A percentile compares a stretch with the other conserved stretches of the same genome.
These are phyloP conservation scores for Tranzscheliella williamsii DNA, from an alignment of 1,284 basidiomycete species.

Conservation along the genomic window DNA sequence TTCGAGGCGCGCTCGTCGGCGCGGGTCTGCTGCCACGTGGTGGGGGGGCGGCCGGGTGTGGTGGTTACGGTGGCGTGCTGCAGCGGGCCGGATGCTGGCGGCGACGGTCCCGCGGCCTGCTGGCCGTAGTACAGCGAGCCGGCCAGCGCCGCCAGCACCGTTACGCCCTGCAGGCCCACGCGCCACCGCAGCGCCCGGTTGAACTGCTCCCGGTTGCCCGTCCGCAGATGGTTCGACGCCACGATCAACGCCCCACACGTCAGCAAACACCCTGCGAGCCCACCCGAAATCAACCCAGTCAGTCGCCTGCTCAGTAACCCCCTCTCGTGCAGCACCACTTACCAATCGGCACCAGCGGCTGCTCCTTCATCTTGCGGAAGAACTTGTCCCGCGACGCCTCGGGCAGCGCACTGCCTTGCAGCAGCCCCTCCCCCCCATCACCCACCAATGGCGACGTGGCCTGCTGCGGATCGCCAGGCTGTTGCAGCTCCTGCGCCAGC, in stretches of 20 bases:
- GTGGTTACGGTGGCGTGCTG: conserved; percentile 20
- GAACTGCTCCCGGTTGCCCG: conserved; percentile 54
- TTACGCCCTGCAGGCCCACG: conserved; percentile 57
- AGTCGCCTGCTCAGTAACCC: no score
- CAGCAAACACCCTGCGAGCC: conserved; percentile 49
- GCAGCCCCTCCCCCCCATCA: conserved; percentile 1
- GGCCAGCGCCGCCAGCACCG: conserved; percentile 51
- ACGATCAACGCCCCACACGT: conserved; percentile 54
- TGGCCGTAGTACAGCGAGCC: conserved; percentile 52
- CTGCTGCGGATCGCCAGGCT: conserved; percentile 13
- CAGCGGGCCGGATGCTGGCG: conserved; percentile 11
- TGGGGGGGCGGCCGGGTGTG: conserved; percentile 23
- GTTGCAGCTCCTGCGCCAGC: conserved; percentile 25
- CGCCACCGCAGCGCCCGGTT: conserved; percentile 57
- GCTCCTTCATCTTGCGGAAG: conserved; percentile 52
- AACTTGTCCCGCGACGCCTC: conserved; percentile 51
- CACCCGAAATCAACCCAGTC: no score
- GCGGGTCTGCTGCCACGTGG: conserved; percentile 29
- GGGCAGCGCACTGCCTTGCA: conserved; percentile 10
- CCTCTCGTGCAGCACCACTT: conserved; percentile 6
- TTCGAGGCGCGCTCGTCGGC: conserved; percentile 31
- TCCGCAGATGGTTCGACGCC: conserved; percentile 53
- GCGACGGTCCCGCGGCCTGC: conserved; percentile 15
- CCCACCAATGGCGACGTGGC: not conserved
- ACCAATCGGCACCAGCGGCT: conserved; percentile 60